Percentiles rank a stretch among this genome's conserved stretches.
Evolutionary conservation across 1,284 basidiomycete species (phyloP).

Genomic region (Ceratobasidium sp.): DNA sequence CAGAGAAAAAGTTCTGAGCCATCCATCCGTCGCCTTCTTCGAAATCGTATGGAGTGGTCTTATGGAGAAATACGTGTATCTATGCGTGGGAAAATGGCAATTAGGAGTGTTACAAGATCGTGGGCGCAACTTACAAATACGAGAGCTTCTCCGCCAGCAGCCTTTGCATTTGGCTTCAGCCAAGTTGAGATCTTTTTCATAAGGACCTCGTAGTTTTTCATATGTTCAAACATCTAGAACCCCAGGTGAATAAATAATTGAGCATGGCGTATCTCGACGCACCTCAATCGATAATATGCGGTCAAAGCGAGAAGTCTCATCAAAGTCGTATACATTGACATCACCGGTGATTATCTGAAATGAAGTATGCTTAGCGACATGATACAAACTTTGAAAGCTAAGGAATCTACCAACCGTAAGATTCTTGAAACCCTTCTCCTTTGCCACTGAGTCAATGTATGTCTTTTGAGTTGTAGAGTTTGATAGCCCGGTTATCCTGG

Average conservation of each 20-base stretch:
- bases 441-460: constrained; percentile 69
- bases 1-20: constrained; percentile 81
- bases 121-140: constrained; percentile 61
- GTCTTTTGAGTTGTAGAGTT: constrained; percentile 78
- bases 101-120: background rate
- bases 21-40: constrained; percentile 80
- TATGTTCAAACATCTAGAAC: constrained; percentile 80
- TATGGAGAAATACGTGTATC: constrained; percentile 80
- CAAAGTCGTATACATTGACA: constrained; percentile 74
- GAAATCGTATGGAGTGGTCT: constrained; percentile 75
- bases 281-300: constrained; percentile 79
- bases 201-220: constrained; percentile 79
- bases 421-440: constrained; percentile 66
- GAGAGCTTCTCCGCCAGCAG: constrained; percentile 58
- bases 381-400: background rate
- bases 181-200: constrained; percentile 75
- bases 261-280: constrained; percentile 23
- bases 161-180: constrained; percentile 62
- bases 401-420: constrained; percentile 59
- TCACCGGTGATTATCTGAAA: constrained; percentile 74
- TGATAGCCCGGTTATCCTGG: constrained; percentile 71
- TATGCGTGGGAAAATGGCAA: background rate
- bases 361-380: background rate
- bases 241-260: background rate
- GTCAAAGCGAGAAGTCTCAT: constrained; percentile 67